Base-by-base conservation (phyloP, 2,329 filamentous ascomycete genomes). In the Neonectria sp. region DNA sequence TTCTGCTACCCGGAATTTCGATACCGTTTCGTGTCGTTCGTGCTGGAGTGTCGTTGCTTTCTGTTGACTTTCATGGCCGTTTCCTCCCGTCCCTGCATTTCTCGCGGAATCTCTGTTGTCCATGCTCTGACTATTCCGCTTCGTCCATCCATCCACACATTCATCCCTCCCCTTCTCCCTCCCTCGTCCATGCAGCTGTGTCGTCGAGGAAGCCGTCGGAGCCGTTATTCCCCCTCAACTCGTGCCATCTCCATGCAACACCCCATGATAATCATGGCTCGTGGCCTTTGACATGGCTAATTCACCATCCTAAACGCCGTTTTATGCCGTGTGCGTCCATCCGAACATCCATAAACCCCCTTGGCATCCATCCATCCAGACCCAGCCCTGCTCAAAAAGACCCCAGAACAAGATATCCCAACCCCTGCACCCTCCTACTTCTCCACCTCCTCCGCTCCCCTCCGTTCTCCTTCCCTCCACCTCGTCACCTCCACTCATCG, bases 361-460 rank as follows among this genome's bases (percentile, higher is more conserved):
- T 63, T 63, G 60, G 61, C 48, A 65, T 46, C 64, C 59, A 31
- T 29, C 35, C 66, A 52, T 59, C 64, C 65, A 74, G 68, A 71
- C 55, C 45, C 31, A 63, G 25, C 49, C 64, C 37, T 52, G 31
- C 27, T 45, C 59, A 31, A 25, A 25, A 68, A 56, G 68, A 67
- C 68, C 60, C 61, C 45, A 60, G 66, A 67, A 68, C 59, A 66
- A 62, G 63, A 66, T 61, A 66, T 61, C 58, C 52, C 46, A 67
- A 52, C 45, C 64, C 65, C 53, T 59, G 71, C 59, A 65, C 52
- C 60, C 29, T 61, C 29, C 52, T 60, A 55, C 68, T 63, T 63
- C 52, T 67, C 67, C 55, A 62, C 57, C 48, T 62, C 69, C 72
- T 73, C 71, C 71, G 71, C 69, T 61, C 72, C 68, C 69, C 48